phyloP scores from a whole-genome alignment of 768 basidiomycete genomes.

The Tubosaeta sp. region DNA sequence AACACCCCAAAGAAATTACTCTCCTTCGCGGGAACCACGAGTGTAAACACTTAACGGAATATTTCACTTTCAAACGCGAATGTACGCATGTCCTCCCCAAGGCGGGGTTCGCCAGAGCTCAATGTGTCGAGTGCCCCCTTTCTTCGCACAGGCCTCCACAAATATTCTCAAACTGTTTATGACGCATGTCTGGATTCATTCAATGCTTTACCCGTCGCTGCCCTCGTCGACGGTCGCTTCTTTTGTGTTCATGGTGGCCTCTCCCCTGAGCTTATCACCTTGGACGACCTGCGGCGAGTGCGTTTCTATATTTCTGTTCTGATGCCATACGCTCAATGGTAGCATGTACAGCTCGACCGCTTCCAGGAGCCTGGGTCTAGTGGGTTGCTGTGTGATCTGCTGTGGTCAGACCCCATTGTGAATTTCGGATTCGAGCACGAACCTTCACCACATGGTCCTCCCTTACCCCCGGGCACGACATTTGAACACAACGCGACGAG shows the following conservation, averaged over 20 bases:
- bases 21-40: constrained; percentile 96
- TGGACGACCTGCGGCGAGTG: constrained; percentile 71
- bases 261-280: constrained; percentile 75
- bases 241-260: constrained; percentile 98
- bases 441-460: constrained; percentile 43
- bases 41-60: constrained; percentile 94
- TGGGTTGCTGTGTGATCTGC: constrained; percentile 88
- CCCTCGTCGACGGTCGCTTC: constrained; percentile 91
- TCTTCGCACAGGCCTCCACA: constrained; percentile 23
- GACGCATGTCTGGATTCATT: constrained; percentile 92
- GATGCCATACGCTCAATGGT: constrained; percentile 6
- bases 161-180: constrained; percentile 54
- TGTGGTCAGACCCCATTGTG: constrained; percentile 93
- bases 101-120: constrained; percentile 2
- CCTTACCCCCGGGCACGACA: constrained; percentile 52
- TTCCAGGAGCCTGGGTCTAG: constrained; percentile 91
- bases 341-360: constrained; percentile 67
- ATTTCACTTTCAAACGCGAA: constrained; percentile 98
- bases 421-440: constrained; percentile 84
- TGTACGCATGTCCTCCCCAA: constrained; percentile 46
- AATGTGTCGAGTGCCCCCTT: constrained; percentile 7
- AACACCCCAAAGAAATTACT: constrained; percentile 76
- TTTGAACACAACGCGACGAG: constrained; percentile 81
- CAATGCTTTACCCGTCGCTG: constrained; percentile 84
- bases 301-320: constrained; percentile 20